Percentiles rank a stretch among this genome's conserved stretches.
These are phyloP conservation scores for Carex myosuroides DNA, from an alignment of 176 grass and related monocot species.

Conservation along the genomic window DNA sequence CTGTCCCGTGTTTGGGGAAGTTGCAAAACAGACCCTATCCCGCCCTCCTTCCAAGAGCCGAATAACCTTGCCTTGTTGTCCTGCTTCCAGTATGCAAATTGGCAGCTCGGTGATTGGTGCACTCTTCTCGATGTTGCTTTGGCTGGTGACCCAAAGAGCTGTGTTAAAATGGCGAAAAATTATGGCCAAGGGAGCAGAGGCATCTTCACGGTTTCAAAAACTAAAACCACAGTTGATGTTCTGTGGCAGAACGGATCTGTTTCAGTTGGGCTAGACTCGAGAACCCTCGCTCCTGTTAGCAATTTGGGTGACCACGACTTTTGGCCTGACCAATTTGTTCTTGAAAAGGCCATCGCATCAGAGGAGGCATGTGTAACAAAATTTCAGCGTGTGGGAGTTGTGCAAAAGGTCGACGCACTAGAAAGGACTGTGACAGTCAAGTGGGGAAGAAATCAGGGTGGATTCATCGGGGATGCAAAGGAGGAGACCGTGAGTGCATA, in stretches of 20 bases:
- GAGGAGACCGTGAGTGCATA: slow-evolving; percentile 91
- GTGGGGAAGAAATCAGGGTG: slow-evolving; percentile 44
- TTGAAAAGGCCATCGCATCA: slow-evolving; percentile 43
- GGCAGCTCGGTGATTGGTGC: slow-evolving; percentile 98
- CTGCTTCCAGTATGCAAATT: slow-evolving; percentile 73
- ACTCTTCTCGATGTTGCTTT: slow-evolving; percentile 41
- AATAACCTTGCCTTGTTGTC: slow-evolving; percentile 65
- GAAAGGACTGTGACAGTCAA: slow-evolving; percentile 79
- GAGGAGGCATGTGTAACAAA: slow-evolving; percentile 29
- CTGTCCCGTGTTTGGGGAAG: slow-evolving; percentile 49
- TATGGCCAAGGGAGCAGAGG: slow-evolving; percentile 31
- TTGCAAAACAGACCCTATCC: slow-evolving; percentile 46
- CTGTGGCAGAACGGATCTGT: slow-evolving; percentile 80
- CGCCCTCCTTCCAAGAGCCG: slow-evolving; percentile 43
- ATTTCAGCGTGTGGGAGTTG: slow-evolving; percentile 48
- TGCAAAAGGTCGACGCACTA: slow-evolving; percentile 63
- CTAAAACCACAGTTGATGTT: slow-evolving; percentile 71
- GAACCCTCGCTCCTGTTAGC: slow-evolving; percentile 57
- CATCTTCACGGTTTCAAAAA: slow-evolving; percentile 71
- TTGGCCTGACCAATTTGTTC: slow-evolving; percentile 82
- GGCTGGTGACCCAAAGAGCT: slow-evolving; percentile 24
- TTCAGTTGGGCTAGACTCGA: slow-evolving; percentile 61
- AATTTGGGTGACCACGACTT: slow-evolving; percentile 91
- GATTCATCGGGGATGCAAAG: slow-evolving; percentile 30
- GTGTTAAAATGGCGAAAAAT: slow-evolving; percentile 25